Conservation (phyloP, 257 asterid species). For the Buddleja alternifolia region DNA sequence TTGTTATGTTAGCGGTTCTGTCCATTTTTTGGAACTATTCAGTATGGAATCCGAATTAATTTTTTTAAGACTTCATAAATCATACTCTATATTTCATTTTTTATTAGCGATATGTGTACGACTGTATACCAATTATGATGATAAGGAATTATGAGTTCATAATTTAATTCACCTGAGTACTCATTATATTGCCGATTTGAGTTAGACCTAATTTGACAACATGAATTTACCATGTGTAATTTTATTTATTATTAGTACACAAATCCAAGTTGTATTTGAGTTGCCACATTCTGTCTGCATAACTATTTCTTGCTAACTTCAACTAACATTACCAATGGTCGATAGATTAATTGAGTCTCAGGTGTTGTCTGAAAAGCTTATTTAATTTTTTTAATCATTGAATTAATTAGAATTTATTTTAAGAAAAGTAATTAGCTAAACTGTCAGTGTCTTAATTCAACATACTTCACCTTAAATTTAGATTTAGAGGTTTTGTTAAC, state of each 20-base stretch:
- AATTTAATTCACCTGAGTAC: neutral
- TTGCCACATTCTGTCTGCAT: slow-evolving; percentile 9
- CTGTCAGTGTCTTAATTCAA: slow-evolving; percentile 48
- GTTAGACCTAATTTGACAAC: neutral
- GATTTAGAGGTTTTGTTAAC: slow-evolving; percentile 39
- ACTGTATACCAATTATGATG: neutral
- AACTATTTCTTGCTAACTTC: slow-evolving; percentile 27
- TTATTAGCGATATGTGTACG: too few relatives aligned
- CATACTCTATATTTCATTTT: too few relatives aligned
- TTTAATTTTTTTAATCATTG: too few relatives aligned
- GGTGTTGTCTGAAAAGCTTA: neutral
- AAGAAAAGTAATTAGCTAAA: slow-evolving; percentile 50
- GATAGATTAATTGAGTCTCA: neutral
- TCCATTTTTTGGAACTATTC: too few relatives aligned
- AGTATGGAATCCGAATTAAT: too few relatives aligned
- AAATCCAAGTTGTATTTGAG: slow-evolving; percentile 20
- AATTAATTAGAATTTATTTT: too few relatives aligned
- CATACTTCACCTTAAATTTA: slow-evolving; percentile 52
- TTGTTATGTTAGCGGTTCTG: too few relatives aligned
- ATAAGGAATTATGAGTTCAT: neutral
- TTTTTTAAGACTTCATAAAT: too few relatives aligned
- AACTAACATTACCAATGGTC: slow-evolving; percentile 11
- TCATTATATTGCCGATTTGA: too few relatives aligned
- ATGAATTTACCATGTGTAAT: neutral
- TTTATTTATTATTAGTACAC: neutral